These are phyloP conservation scores for Schizosaccharomyces cryophilus DNA, from an alignment of 805 yeast species.

Conservation along the genomic window DNA sequence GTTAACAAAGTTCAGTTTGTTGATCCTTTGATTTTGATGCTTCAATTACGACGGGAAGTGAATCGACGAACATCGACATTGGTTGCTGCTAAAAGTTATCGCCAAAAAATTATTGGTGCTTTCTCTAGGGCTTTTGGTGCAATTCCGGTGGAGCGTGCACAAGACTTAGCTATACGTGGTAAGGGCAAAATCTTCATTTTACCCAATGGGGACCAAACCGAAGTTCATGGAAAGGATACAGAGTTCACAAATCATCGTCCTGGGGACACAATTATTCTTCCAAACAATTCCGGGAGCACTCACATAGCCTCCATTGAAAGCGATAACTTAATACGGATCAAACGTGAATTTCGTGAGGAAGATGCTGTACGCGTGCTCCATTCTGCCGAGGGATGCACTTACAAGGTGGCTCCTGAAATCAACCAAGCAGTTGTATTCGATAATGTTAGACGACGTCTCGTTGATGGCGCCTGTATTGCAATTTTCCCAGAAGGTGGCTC, in stretches of 20 bases:
- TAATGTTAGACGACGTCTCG: slow-evolving; percentile 60
- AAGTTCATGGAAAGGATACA: slow-evolving; percentile 42
- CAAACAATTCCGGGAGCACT: slow-evolving; percentile 51
- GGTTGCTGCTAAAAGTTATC: slow-evolving; percentile 61
- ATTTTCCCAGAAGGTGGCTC: slow-evolving; percentile 97
- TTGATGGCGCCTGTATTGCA: slow-evolving; percentile 62
- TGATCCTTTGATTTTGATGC: slow-evolving; percentile 59
- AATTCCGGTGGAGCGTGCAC: slow-evolving; percentile 82
- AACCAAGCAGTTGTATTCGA: slow-evolving; percentile 70
- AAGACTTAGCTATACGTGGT: slow-evolving; percentile 52
- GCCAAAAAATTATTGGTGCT: slow-evolving; percentile 41
- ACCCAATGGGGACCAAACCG: slow-evolving; percentile 26
- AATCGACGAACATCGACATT: slow-evolving; percentile 53
- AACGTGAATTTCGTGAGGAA: slow-evolving; percentile 43
- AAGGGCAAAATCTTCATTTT: slow-evolving; percentile 39
- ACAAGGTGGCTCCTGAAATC: slow-evolving; percentile 55
- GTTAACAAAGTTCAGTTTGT: slow-evolving; percentile 34
- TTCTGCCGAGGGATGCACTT: slow-evolving; percentile 25
- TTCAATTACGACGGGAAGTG: slow-evolving; percentile 44
- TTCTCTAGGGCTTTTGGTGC: slow-evolving; percentile 54
- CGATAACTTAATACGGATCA: slow-evolving; percentile 43
- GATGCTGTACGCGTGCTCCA: slow-evolving; percentile 21
- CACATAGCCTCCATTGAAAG: slow-evolving; percentile 42
- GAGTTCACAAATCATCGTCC: slow-evolving; percentile 39
- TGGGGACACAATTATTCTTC: slow-evolving; percentile 51